Base-by-base conservation (phyloP, 768 basidiomycete species). In the Lentinula aciculospora region DNA sequence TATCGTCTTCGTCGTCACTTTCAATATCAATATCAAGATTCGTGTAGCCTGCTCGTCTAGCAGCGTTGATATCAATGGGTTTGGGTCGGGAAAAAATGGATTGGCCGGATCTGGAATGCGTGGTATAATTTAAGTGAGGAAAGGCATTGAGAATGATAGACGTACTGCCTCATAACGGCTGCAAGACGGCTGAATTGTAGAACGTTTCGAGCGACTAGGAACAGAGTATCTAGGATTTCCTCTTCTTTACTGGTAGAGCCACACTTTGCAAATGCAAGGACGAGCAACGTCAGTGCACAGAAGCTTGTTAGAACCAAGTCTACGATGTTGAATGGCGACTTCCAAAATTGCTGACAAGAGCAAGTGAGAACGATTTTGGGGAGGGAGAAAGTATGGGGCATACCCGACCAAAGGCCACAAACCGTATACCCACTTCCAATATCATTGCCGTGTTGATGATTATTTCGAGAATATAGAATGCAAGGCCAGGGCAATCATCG, bases 391-490 rank as follows among this genome's bases (percentile, higher is more conserved):
- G 15, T 2, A 7, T 27, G 29, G 39, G 15, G 76, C 92, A 66
- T 65, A 98, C 96, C 71, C 84, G 82, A 60, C 96, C 96, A 66
- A 97, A 90, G 1, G 97, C 97, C 58, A 98, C 77, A 68, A 98
- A 88, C 39, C 97, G 85, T 59, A 96, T 89, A 1, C 79, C 80
- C 17, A 99, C 97, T 76, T 99, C 97, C 25, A 89, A 69, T 59
- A 98, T 98, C 95, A 98, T 96, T 9, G 91, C 79, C 0, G 81
- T 79, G 67, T 96, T 95, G 70, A 96, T 83, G 68, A 96, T 84
- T 45, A 96, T 71, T 72, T 97, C 94, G 64, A 97, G 78, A 28
- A 95, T 72, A 71, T 92, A 97, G 73, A 97, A 97, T 3, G 90
- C 74, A n/a, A 88, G 64, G 4, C 88, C 89, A 5, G 94, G 94